A percentile compares a stretch with the other conserved stretches of the same genome.
Evolutionary conservation across 805 yeast genomes (phyloP).

Genomic region (Candida lessepsii): DNA sequence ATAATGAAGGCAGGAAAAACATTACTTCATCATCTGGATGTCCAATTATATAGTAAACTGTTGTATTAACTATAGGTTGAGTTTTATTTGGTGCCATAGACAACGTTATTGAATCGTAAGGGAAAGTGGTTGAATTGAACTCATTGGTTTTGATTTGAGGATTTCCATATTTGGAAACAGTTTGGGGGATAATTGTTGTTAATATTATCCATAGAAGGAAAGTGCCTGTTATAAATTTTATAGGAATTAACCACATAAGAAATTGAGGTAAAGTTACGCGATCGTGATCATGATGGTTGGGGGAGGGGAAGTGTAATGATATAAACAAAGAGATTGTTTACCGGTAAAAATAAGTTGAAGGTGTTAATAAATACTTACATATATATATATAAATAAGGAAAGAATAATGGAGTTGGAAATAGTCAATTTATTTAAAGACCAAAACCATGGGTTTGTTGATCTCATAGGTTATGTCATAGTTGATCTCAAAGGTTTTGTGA

Average conservation of each 20-base stretch:
- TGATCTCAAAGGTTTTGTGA: too few species aligned
- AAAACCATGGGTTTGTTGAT: too few species aligned
- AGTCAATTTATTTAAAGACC: too few species aligned
- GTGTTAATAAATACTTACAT: too few species aligned
- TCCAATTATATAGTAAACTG: slow-evolving; percentile 64
- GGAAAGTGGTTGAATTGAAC: slow-evolving; percentile 25
- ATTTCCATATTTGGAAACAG: slow-evolving; percentile 27
- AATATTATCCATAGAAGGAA: slow-evolving; percentile 38
- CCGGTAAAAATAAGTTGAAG: too few species aligned
- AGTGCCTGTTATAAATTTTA: slow-evolving; percentile 16
- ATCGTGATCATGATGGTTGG: too few species aligned
- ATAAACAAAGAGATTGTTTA: too few species aligned
- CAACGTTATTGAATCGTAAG: slow-evolving; percentile 36
- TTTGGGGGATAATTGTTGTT: slow-evolving; percentile 42
- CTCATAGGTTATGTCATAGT: too few species aligned
- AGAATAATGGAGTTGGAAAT: too few species aligned
- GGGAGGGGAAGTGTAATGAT: too few species aligned
- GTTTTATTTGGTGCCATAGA: slow-evolving; percentile 22
- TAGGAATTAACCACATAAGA: slow-evolving; percentile 4
- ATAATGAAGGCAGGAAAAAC: slow-evolving; percentile 86
- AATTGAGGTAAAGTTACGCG: neutral
- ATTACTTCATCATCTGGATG: slow-evolving; percentile 99
- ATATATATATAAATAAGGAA: too few species aligned
- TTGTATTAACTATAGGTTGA: slow-evolving; percentile 26
- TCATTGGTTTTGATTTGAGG: slow-evolving; percentile 26